Evolutionary conservation across 257 asterid species (phyloP).

Genomic region (Verbena officinalis): DNA sequence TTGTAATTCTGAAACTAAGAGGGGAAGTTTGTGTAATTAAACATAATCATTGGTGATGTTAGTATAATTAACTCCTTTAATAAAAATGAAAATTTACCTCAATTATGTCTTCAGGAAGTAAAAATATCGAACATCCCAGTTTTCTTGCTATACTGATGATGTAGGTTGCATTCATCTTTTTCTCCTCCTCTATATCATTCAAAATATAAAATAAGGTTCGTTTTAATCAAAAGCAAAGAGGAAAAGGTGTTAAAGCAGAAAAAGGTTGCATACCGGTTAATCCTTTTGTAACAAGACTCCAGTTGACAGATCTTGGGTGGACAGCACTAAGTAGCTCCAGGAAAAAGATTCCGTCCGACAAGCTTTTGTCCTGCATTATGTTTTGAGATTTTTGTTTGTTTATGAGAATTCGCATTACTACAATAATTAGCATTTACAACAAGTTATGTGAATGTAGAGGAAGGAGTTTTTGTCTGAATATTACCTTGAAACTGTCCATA

Average conservation of each 20-base stretch:
- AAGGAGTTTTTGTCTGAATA: slow-evolving; percentile 14
- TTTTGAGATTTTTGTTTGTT: slow-evolving; percentile 4
- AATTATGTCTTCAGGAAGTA: slow-evolving; percentile 91
- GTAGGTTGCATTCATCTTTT: slow-evolving; percentile 90
- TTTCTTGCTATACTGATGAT: slow-evolving; percentile 94
- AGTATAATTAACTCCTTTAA: neutral
- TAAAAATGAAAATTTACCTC: slow-evolving; percentile 53
- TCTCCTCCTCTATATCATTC: slow-evolving; percentile 69
- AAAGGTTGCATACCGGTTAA: slow-evolving; percentile 52
- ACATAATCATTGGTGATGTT: no score
- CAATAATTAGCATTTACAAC: neutral
- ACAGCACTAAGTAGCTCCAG: slow-evolving; percentile 95
- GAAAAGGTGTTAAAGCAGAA: neutral
- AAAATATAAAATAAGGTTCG: slow-evolving; percentile 1
- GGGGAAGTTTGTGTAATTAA: no score
- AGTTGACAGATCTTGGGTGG: slow-evolving; percentile 93
- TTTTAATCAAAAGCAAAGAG: slow-evolving; percentile 2
- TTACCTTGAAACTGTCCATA: slow-evolving; percentile 81
- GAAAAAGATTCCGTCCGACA: slow-evolving; percentile 86
- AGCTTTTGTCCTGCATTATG: slow-evolving; percentile 74
- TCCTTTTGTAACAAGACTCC: slow-evolving; percentile 98
- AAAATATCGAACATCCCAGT: slow-evolving; percentile 95
- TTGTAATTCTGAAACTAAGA: no score
- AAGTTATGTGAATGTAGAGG: neutral
- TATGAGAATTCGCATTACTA: neutral